A percentile compares a stretch with the other conserved stretches of the same genome.
Evolutionary conservation across 2,329 filamentous ascomycete species (phyloP).

Genomic region (Aspergillus sp.): DNA sequence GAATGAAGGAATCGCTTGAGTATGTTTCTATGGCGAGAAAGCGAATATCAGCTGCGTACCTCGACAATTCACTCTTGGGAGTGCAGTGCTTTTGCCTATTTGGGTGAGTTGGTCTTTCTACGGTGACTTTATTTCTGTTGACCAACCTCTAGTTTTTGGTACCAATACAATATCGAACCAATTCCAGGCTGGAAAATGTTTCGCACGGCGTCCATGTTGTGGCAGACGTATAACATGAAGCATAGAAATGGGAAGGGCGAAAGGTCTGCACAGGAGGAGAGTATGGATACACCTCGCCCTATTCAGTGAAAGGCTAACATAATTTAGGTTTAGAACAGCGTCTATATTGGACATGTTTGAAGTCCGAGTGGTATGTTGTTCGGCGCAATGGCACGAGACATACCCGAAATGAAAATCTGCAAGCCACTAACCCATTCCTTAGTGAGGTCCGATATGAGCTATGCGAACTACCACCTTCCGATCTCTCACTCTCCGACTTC

Average conservation of each 20-base stretch:
- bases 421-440: background rate
- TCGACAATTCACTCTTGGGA: constrained; percentile 24
- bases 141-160: constrained; percentile 21
- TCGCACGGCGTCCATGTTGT: constrained; percentile 26
- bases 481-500: constrained; percentile 25
- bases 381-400: no score
- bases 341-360: constrained; percentile 28
- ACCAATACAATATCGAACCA: constrained; percentile 28
- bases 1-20: constrained; percentile 23
- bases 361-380: constrained; percentile 23
- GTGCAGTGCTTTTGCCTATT: constrained; percentile 27
- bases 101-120: constrained; percentile 13
- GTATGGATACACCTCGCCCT: constrained; percentile 9
- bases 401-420: no score
- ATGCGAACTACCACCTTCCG: constrained; percentile 24
- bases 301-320: background rate
- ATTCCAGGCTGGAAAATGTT: constrained; percentile 29
- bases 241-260: constrained; percentile 20
- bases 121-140: background rate
- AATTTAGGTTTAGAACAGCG: constrained; percentile 24
- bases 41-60: constrained; percentile 24
- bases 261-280: constrained; percentile 24
- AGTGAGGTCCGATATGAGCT: constrained; percentile 28
- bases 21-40: constrained; percentile 26
- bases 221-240: constrained; percentile 27